phyloP scores from a whole-genome alignment of 148 eudicot genomes.

The Cornus kousa region DNA sequence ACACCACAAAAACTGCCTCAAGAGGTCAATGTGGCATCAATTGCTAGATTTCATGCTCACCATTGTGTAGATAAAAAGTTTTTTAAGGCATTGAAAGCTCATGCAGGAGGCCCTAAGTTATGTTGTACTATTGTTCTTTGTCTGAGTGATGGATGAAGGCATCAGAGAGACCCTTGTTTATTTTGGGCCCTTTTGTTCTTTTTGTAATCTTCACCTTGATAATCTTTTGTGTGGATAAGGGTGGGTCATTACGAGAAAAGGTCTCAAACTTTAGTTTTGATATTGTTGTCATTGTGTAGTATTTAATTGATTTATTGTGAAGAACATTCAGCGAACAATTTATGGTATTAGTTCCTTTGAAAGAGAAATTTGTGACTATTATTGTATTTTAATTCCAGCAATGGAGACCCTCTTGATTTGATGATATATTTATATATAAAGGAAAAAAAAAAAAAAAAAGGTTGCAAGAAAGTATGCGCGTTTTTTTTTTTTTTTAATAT shows the following conservation, averaged over 20 bases:
- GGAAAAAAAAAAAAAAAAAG: no score
- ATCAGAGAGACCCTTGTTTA: neutral
- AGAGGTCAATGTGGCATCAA: slow-evolving; percentile 54
- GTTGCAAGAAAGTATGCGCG: no score
- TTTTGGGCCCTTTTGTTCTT: no score
- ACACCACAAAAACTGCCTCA: slow-evolving; percentile 26
- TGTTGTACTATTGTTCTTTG: neutral
- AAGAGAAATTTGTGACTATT: no score
- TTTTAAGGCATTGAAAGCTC: neutral
- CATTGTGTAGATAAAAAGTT: slow-evolving; percentile 10
- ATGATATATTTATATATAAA: no score
- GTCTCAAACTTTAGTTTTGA: neutral
- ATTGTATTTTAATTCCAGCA: no score
- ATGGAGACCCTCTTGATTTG: no score
- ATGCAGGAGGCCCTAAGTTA: neutral
- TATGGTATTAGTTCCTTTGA: no score
- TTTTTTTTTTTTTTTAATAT: no score
- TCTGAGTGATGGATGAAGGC: neutral
- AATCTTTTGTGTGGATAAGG: neutral
- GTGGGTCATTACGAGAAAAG: neutral
- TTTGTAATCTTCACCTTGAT: neutral
- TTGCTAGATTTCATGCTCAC: slow-evolving; percentile 27
- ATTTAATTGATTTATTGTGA: neutral
- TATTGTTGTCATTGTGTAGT: neutral
- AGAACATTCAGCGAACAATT: neutral